These are phyloP conservation scores for Trifolium repens DNA, from an alignment of 306 rosid species.

Conservation along the genomic window DNA sequence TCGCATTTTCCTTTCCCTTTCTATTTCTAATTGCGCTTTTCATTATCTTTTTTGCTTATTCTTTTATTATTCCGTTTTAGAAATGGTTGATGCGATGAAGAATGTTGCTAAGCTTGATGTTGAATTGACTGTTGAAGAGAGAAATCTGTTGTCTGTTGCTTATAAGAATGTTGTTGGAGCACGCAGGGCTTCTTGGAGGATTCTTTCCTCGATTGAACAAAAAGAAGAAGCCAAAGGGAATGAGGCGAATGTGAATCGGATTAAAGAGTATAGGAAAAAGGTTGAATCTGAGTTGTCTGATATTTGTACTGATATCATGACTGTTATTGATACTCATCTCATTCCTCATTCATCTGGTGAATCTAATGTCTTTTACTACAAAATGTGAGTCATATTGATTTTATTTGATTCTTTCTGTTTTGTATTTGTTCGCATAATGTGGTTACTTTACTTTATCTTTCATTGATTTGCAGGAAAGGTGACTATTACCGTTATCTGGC, in stretches of 20 bases:
- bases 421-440: background rate
- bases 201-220: constrained; percentile 61
- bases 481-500: constrained; percentile 66
- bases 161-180: constrained; percentile 65
- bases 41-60: background rate
- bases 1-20: background rate
- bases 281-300: constrained; percentile 58
- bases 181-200: constrained; percentile 73
- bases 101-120: constrained; percentile 61
- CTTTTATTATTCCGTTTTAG: constrained; percentile 31
- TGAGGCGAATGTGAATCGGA: constrained; percentile 52
- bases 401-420: background rate
- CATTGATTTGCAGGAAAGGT: constrained; percentile 57
- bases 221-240: constrained; percentile 62
- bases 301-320: constrained; percentile 60
- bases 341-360: constrained; percentile 52
- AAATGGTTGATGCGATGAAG: constrained; percentile 73
- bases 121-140: constrained; percentile 64
- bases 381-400: constrained; percentile 45
- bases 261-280: constrained; percentile 55
- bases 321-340: constrained; percentile 59
- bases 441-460: background rate
- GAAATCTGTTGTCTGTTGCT: constrained; percentile 62
- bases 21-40: too few relatives aligned
- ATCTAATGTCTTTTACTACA: constrained; percentile 59